These are phyloP conservation scores for Aspergillus sp. DNA, from an alignment of 2,329 filamentous ascomycete species.

Conservation along the genomic window DNA sequence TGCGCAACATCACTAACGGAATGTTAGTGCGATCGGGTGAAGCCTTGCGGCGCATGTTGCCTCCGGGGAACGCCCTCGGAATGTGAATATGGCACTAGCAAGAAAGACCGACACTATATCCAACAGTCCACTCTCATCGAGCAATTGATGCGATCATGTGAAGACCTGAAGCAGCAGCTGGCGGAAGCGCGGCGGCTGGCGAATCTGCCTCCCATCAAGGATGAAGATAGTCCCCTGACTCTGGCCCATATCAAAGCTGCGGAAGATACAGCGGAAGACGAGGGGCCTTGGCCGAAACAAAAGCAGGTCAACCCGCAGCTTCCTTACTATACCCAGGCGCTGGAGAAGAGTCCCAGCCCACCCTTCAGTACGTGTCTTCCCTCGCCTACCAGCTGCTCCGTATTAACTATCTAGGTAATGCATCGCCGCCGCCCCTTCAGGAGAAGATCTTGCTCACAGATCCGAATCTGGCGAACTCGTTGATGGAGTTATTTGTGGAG, in stretches of 20 bases:
- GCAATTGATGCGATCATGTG: slow-evolving; percentile 21
- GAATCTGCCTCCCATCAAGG: slow-evolving; percentile 16
- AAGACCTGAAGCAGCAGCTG: slow-evolving; percentile 20
- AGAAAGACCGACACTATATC: slow-evolving; percentile 30
- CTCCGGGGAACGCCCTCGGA: slow-evolving; percentile 28
- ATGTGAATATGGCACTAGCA: slow-evolving; percentile 31
- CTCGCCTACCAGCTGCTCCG: neutral
- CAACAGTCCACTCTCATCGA: slow-evolving; percentile 28
- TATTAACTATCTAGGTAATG: neutral
- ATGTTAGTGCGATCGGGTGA: slow-evolving; percentile 29
- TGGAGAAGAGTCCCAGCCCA: neutral
- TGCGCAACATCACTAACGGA: neutral
- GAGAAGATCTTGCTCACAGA: slow-evolving; percentile 15
- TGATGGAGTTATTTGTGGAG: slow-evolving; percentile 25
- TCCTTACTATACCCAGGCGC: neutral
- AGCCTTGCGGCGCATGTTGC: slow-evolving; percentile 31
- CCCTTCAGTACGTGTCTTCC: neutral
- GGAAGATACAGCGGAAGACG: slow-evolving; percentile 3
- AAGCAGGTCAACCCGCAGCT: neutral
- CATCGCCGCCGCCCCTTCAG: slow-evolving; percentile 1
- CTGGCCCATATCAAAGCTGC: slow-evolving; percentile 1
- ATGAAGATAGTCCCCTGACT: slow-evolving; percentile 7
- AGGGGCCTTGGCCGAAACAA: neutral
- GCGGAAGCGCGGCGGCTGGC: slow-evolving; percentile 16
- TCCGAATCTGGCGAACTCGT: slow-evolving; percentile 14